Conservation (phyloP, 2,329 filamentous ascomycete genomes). For the Boeremia lycopersici region DNA sequence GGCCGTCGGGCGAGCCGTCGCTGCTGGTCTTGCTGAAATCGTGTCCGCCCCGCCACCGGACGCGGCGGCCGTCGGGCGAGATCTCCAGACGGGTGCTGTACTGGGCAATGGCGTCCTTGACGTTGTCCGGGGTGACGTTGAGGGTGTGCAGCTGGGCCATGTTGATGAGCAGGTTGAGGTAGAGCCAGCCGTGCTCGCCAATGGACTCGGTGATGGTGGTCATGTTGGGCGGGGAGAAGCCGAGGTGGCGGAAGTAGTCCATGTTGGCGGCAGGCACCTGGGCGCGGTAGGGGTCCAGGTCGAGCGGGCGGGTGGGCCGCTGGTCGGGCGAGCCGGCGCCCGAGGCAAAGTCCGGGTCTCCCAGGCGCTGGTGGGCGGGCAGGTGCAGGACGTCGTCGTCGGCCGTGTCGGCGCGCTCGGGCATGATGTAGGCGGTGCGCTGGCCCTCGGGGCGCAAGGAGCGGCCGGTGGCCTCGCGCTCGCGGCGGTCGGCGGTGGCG, state of each 20-base stretch:
- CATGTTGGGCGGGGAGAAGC: slow-evolving; percentile 66
- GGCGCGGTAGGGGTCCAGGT: slow-evolving; percentile 77
- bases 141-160: slow-evolving; percentile 85
- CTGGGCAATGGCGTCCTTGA: slow-evolving; percentile 72
- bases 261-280: slow-evolving; percentile 80
- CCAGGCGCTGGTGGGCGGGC: slow-evolving; percentile 29
- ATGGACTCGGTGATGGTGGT: slow-evolving; percentile 59
- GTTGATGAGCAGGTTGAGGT: slow-evolving; percentile 78
- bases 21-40: slow-evolving; percentile 70
- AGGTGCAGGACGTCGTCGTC: slow-evolving; percentile 12
- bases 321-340: slow-evolving; percentile 64
- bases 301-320: slow-evolving; percentile 75
- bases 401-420: slow-evolving; percentile 20
- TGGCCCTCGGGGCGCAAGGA: slow-evolving; percentile 47
- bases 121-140: slow-evolving; percentile 79
- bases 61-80: slow-evolving; percentile 76
- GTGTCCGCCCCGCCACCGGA: slow-evolving; percentile 76
- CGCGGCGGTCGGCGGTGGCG: slow-evolving; percentile 53
- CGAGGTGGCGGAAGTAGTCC: slow-evolving; percentile 77
- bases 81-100: slow-evolving; percentile 78
- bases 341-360: slow-evolving; percentile 39
- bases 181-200: slow-evolving; percentile 79
- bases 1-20: slow-evolving; percentile 56
- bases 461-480: slow-evolving; percentile 49
- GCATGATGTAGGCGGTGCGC: slow-evolving; percentile 56